These are phyloP conservation scores for Pleurotus cornucopiae DNA, from an alignment of 768 basidiomycete genomes.

Conservation along the genomic window DNA sequence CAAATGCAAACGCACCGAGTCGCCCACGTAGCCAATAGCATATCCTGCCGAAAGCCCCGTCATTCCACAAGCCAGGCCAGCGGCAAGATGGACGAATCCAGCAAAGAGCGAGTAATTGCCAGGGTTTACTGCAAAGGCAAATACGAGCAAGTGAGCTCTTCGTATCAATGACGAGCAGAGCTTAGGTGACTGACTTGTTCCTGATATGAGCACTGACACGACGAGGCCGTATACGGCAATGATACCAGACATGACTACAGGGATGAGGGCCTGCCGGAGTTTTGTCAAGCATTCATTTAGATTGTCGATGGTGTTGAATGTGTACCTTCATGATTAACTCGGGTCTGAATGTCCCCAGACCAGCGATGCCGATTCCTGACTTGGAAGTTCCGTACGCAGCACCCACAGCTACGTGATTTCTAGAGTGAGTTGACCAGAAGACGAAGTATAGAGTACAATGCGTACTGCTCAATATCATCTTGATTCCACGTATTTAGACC, in stretches of 20 bases:
- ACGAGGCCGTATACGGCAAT: constrained; percentile 97
- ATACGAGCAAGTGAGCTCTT: too few relatives aligned
- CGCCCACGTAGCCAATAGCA: constrained; percentile 91
- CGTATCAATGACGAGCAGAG: too few relatives aligned
- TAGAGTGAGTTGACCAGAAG: constrained; percentile 8
- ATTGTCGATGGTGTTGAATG: neutral
- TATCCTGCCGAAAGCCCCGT: constrained; percentile 93
- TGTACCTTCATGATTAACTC: constrained; percentile 97
- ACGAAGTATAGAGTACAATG: constrained; percentile 15
- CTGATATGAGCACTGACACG: constrained; percentile 89
- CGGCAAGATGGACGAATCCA: constrained; percentile 90
- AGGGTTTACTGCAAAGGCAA: constrained; percentile 33
- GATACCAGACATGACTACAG: constrained; percentile 98
- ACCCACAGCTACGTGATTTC: constrained; percentile 62
- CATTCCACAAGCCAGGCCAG: constrained; percentile 85
- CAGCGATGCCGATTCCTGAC: constrained; percentile 95
- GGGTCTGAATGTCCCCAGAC: constrained; percentile 88
- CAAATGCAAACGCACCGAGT: constrained; percentile 60
- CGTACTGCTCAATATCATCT: constrained; percentile 98
- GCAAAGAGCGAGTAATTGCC: constrained; percentile 77
- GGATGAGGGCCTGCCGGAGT: constrained; percentile 74
- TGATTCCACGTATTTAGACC: neutral
- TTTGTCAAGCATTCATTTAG: neutral
- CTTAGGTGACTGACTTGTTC: constrained; percentile 34
- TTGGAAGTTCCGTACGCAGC: constrained; percentile 97